Evolutionary conservation across 2,329 filamentous ascomycete species (phyloP).

Genomic region (Massarina eburnea): DNA sequence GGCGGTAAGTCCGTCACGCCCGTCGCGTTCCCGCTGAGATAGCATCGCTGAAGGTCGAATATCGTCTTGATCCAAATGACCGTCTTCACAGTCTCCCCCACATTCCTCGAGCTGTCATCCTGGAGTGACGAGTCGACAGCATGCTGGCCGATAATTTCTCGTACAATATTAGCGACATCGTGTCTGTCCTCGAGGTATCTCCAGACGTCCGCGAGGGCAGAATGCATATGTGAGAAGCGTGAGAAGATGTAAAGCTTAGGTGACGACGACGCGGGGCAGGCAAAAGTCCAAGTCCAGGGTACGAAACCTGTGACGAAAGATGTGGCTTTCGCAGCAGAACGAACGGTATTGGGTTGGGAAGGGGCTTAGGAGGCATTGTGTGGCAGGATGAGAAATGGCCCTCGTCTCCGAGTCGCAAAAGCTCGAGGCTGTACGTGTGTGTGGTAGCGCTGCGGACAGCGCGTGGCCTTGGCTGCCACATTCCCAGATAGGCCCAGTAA

Average conservation of each 20-base stretch:
- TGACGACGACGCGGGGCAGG: constrained; percentile 22
- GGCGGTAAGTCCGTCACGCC: constrained; percentile 32
- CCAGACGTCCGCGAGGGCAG: constrained; percentile 37
- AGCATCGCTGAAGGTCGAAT: constrained; percentile 40
- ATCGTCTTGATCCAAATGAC: constrained; percentile 43
- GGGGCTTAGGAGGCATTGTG: constrained; percentile 18
- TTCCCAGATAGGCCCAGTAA: constrained; percentile 10
- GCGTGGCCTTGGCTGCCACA: constrained; percentile 21
- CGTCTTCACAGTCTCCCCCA: constrained; percentile 27
- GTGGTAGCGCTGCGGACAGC: constrained; percentile 11
- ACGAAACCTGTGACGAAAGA: constrained; percentile 14
- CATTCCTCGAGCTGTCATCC: constrained; percentile 19
- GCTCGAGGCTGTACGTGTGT: neutral
- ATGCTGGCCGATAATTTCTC: constrained; percentile 42
- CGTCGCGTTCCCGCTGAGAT: constrained; percentile 30
- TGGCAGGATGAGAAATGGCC: constrained; percentile 3
- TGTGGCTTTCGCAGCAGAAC: constrained; percentile 17
- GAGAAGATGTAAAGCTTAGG: constrained; percentile 7
- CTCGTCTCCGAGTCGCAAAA: neutral
- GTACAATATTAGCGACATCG: constrained; percentile 37
- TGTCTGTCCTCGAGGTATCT: constrained; percentile 36
- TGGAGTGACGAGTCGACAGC: constrained; percentile 30
- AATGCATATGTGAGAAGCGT: constrained; percentile 18
- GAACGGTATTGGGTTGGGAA: constrained; percentile 9
- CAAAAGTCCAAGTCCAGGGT: constrained; percentile 9